Evolutionary conservation across 2,329 filamentous ascomycete genomes (phyloP).

Genomic region (Pseudopithomyces maydicus): DNA sequence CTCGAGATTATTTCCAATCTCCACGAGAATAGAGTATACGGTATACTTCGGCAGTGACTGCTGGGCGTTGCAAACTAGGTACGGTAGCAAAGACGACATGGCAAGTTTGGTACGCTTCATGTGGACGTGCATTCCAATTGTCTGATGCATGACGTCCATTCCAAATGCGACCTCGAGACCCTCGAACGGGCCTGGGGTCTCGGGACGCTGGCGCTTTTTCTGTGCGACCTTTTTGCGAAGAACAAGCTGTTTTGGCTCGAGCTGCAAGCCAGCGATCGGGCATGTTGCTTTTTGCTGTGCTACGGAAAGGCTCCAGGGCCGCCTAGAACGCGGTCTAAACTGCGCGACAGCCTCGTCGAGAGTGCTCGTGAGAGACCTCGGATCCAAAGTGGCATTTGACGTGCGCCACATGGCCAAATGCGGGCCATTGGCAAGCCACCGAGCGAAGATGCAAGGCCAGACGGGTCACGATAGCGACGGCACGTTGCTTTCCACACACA

Average conservation of each 20-base stretch:
- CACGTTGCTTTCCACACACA: neutral
- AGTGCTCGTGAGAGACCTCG: neutral
- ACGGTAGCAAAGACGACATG: neutral
- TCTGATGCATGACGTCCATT: constrained; percentile 1
- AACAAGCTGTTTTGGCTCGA: neutral
- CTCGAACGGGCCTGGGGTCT: neutral
- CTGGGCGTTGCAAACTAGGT: neutral
- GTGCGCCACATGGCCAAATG: constrained; percentile 1
- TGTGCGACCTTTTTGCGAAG: neutral
- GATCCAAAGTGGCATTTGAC: constrained; percentile 1
- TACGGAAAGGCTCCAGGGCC: neutral
- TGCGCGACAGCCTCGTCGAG: neutral
- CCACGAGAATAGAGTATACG: neutral
- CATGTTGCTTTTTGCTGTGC: neutral
- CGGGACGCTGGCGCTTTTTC: constrained; percentile 1
- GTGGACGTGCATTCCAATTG: constrained; percentile 3
- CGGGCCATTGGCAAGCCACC: neutral
- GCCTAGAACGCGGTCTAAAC: neutral
- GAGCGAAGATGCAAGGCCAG: neutral
- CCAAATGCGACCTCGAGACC: neutral
- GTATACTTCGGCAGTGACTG: neutral
- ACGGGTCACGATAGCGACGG: neutral
- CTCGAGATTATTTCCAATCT: neutral
- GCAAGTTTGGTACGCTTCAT: neutral
- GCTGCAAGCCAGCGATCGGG: neutral